Base-by-base conservation (phyloP, 2,329 filamentous ascomycete genomes). In the Stagonosporopsis tanaceti region DNA sequence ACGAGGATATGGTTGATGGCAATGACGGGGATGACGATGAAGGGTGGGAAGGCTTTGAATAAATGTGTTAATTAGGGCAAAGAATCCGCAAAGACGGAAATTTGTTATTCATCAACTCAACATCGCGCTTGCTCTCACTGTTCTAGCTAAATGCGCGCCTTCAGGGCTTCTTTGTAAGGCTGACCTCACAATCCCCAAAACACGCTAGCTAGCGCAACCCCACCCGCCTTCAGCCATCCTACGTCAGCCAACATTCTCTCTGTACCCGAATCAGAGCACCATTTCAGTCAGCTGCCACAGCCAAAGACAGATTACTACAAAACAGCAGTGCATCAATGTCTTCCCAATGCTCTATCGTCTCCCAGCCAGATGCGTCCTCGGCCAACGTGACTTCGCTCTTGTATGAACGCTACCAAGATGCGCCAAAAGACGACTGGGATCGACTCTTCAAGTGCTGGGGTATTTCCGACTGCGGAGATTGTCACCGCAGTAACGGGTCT, bases 21-120 rank as follows among this genome's bases (percentile, higher is more conserved):
- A 34, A 57, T 4, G 48, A 57, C 15, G 50, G 45, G 8, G 70
- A 66, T 15, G 76, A 78, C 37, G 78, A 79, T n/a, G 82, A 81
- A 25, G 82, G 81, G 50, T 86, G 83, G 84, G 77, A 84, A 63
- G 84, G 84, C 8, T 76, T 85, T 68, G 83, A 84, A 20, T 68
- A 54, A 48, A 24, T 20, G 34, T 45, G 14, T 46, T 35, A 37
- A 6, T 45, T 28, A 34, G 44, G 20, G 38, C 20, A 20, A 51
- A 50, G 22, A 47, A 4, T 50, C 41, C 51, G 40, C 47, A 28
- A 48, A 8, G 39, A 50, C 34, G 39, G 39, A 27, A 1, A 25
- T 44, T 44, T n/a, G 34, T 20, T 5, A 39, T 25, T 32, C 15
- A 39, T 14, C 6, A 37, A 17, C 4, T 14, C 6, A 37, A 17